phyloP scores from a whole-genome alignment of 2,329 filamentous ascomycete species.

The Apiospora rasikravindrae region DNA sequence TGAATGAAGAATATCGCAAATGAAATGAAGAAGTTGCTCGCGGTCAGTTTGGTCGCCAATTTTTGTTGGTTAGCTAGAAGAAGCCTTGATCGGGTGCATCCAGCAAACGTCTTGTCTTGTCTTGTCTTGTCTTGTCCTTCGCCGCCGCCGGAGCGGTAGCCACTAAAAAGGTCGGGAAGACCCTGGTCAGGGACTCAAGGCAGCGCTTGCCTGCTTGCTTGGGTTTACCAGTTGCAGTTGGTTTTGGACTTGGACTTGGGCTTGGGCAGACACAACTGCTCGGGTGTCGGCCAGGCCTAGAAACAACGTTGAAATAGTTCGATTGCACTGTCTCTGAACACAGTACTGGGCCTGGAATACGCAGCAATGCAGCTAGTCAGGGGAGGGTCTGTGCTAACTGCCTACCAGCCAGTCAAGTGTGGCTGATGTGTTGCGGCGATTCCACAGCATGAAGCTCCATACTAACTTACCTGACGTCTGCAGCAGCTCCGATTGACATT shows the following conservation, averaged over 20 bases:
- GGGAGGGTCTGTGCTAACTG: background rate
- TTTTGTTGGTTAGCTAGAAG: conserved; percentile 3
- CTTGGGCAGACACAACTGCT: background rate
- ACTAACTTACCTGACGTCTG: conserved; percentile 6
- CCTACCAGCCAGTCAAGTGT: background rate
- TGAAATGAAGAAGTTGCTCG: background rate
- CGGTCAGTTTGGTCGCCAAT: background rate
- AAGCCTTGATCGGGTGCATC: conserved; percentile 1
- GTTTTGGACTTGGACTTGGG: background rate
- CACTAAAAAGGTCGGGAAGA: background rate
- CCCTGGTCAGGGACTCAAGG: background rate
- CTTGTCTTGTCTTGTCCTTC: conserved; percentile 6
- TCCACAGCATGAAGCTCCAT: conserved; percentile 6
- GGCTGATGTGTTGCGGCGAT: background rate
- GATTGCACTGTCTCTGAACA: background rate
- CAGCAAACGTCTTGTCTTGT: conserved; percentile 5
- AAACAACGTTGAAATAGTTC: background rate
- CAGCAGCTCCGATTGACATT: background rate
- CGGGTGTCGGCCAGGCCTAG: background rate
- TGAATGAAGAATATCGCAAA: background rate
- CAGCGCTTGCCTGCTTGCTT: background rate
- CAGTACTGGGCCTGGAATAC: background rate
- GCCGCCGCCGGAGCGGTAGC: conserved; percentile 9
- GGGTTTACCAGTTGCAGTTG: background rate
- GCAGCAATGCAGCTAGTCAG: background rate